Evolutionary conservation across 805 yeast species (phyloP).

Genomic region (Lipomyces mesembrius): DNA sequence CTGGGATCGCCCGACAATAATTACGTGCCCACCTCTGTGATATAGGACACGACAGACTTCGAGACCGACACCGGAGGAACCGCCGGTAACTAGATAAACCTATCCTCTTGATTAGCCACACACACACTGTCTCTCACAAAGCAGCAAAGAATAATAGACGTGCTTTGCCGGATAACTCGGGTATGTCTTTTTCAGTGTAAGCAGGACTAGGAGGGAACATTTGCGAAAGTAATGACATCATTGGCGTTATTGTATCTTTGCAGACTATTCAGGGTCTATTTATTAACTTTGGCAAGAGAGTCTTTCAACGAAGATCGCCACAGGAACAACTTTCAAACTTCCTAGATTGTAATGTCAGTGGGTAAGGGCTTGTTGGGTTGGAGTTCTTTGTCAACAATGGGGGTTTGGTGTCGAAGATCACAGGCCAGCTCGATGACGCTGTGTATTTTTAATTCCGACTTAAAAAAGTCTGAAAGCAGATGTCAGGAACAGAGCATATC

Average conservation of each 20-base stretch:
- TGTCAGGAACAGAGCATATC: neutral
- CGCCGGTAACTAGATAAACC: constrained; percentile 29
- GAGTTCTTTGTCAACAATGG: neutral
- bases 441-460: too few relatives aligned
- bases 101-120: neutral
- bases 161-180: constrained; percentile 25
- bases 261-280: too few relatives aligned
- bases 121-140: too few relatives aligned
- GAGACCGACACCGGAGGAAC: constrained; percentile 30
- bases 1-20: constrained; percentile 19
- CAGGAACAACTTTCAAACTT: too few relatives aligned
- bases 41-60: constrained; percentile 20
- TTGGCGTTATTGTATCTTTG: too few relatives aligned
- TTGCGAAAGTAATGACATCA: constrained; percentile 4
- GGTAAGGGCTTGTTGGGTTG: too few relatives aligned
- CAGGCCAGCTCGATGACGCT: neutral
- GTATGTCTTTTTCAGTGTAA: constrained; percentile 26
- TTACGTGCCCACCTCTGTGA: constrained; percentile 24
- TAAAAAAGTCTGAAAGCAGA: neutral
- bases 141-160: neutral
- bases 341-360: neutral
- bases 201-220: constrained; percentile 20
- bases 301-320: too few relatives aligned
- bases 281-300: too few relatives aligned
- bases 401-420: neutral